Base-by-base conservation (phyloP, 2,329 filamentous ascomycete genomes). In the Epichloe sylvatica region DNA sequence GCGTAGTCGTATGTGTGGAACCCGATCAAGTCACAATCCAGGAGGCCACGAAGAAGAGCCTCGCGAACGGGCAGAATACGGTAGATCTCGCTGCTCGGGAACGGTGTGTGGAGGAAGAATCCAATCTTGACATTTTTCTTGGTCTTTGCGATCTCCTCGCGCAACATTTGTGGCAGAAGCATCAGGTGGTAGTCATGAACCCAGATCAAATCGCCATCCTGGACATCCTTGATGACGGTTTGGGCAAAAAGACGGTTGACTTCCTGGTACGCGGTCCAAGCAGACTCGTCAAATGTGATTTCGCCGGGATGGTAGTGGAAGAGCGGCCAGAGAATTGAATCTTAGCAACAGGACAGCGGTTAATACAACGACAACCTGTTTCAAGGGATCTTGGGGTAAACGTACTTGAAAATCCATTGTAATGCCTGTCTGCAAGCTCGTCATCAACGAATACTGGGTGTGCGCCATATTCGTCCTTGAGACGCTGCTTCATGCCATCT, bases 1-100 rank as follows among this genome's bases (percentile, higher is more conserved):
- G 90, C 91, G 62, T 98, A 98, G 70, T 97, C 91, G 70, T 96
- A 97, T 30, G 92, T 98, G 69, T 98, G 92, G 73, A 98, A 97
- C 34, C 92, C 92, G 62, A 97, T 88, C 52, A 98, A 73, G 64
- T 97, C 92, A 71, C 91, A 95, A 64, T 94, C 85, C 35, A 98
- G 75, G 38, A 97, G 81, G 50, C 92, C 90, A 45, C 84, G 76
- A 42, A 98, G 77, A 46, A 97, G 81, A 60, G 88, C 83, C 64
- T 95, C 89, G 54, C 92, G 81, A 33, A 97, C 91, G 1, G 92
- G 92, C 8, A 97, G 73, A 56, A 97, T 96, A 55, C 92, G 81
- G 70, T 96, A 97, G 62, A 97, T 95, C 68, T 97, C 91, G 59
- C 86, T 94, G 64, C 87, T 94, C 12, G 92, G 92, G 69, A 97